Percentiles rank a stretch among this genome's conserved stretches.
Evolutionary conservation across 805 yeast genomes (phyloP).

Genomic region (Wickerhamiella hasegawae): DNA sequence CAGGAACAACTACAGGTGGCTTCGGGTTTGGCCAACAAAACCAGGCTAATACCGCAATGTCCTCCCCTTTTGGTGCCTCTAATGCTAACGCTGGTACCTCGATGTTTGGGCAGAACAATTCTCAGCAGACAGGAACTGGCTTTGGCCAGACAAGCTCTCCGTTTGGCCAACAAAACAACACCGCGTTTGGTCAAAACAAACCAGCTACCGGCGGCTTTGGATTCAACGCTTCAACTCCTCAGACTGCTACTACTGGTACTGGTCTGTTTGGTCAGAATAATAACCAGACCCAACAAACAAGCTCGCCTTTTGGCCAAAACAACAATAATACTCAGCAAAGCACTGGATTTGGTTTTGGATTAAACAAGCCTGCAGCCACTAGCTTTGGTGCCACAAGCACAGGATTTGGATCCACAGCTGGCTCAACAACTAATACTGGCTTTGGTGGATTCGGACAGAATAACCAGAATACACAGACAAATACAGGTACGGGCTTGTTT

Average conservation of each 20-base stretch:
- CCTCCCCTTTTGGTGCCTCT: not conserved
- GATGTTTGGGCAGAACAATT: slow-evolving; percentile 8
- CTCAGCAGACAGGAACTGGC: slow-evolving; percentile 9
- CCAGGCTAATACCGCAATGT: too few relatives aligned
- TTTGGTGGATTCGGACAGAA: slow-evolving; percentile 12
- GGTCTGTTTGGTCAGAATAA: slow-evolving; percentile 13
- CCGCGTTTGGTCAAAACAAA: slow-evolving; percentile 4
- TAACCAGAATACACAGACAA: slow-evolving; percentile 1
- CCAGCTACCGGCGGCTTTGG: slow-evolving; percentile 23
- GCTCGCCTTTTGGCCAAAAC: slow-evolving; percentile 1
- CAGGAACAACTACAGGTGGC: not conserved
- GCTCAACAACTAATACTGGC: slow-evolving; percentile 12
- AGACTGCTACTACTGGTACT: slow-evolving; percentile 12
- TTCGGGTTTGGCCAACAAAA: slow-evolving; percentile 1
- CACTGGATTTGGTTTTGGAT: slow-evolving; percentile 5
- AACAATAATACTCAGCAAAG: not conserved
- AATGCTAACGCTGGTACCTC: not conserved
- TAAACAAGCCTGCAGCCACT: not conserved
- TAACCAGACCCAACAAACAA: not conserved
- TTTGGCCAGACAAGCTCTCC: slow-evolving; percentile 17
- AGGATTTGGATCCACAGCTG: slow-evolving; percentile 3
- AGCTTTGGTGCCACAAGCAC: slow-evolving; percentile 4
- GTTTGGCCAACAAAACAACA: slow-evolving; percentile 8
- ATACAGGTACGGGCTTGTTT: slow-evolving; percentile 15
- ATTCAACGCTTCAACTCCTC: slow-evolving; percentile 20